Conservation (phyloP, 2,329 filamentous ascomycete species). For the Diaporthe sp. region DNA sequence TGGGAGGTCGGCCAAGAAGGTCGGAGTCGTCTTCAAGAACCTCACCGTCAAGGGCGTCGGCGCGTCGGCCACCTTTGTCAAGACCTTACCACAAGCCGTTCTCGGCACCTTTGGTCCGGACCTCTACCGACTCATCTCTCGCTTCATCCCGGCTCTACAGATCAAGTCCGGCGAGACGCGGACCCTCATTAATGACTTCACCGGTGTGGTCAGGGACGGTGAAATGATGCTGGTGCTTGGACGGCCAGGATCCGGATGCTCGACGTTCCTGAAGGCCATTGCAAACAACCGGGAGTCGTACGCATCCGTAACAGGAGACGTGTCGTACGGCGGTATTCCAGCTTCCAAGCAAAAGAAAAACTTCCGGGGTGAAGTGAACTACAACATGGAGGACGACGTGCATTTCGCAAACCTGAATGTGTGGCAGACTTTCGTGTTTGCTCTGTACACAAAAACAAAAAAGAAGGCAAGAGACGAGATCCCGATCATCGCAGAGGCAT, state of each 20-base stretch:
- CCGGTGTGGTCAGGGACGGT: slow-evolving; percentile 67
- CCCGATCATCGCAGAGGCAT: slow-evolving; percentile 67
- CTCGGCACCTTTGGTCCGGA: slow-evolving; percentile 86
- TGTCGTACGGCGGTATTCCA: slow-evolving; percentile 70
- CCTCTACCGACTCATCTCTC: slow-evolving; percentile 73
- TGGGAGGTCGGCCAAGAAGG: slow-evolving; percentile 78
- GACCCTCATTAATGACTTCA: slow-evolving; percentile 63
- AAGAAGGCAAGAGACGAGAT: slow-evolving; percentile 73
- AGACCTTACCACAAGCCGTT: slow-evolving; percentile 80
- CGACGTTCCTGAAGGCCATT: slow-evolving; percentile 71
- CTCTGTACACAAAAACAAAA: slow-evolving; percentile 74
- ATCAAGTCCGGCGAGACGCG: slow-evolving; percentile 30
- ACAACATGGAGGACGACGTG: slow-evolving; percentile 72
- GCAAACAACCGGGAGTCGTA: slow-evolving; percentile 78
- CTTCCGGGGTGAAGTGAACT: slow-evolving; percentile 75
- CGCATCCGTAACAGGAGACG: slow-evolving; percentile 73
- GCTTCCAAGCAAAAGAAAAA: slow-evolving; percentile 62
- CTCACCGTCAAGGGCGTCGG: slow-evolving; percentile 81
- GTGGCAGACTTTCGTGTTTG: slow-evolving; percentile 76
- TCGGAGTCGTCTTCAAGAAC: slow-evolving; percentile 83
- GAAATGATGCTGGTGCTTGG: slow-evolving; percentile 71
- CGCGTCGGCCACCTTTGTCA: slow-evolving; percentile 76
- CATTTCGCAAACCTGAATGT: slow-evolving; percentile 80
- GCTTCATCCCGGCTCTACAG: slow-evolving; percentile 51
- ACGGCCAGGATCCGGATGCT: slow-evolving; percentile 70